Conservation (phyloP, 306 rosid genomes). For the Cucumis melo region DNA sequence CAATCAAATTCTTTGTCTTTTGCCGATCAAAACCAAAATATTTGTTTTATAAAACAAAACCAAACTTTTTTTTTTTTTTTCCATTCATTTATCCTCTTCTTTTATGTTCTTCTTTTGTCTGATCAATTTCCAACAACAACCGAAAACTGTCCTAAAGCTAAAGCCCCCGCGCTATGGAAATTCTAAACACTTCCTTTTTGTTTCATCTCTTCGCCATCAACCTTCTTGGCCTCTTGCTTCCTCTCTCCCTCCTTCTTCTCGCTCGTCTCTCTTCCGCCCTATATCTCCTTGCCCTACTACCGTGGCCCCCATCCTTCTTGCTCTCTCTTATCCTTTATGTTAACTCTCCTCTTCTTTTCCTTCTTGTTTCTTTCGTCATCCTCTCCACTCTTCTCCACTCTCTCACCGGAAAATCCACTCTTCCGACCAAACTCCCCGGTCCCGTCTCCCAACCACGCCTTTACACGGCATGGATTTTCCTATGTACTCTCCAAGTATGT, state of each 20-base stretch:
- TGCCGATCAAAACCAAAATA: too few relatives aligned
- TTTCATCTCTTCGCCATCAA: conserved; percentile 41
- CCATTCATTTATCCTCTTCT: not conserved
- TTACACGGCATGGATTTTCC: conserved; percentile 44
- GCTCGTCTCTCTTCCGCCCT: conserved; percentile 31
- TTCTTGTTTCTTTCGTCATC: conserved; percentile 33
- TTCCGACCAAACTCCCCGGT: conserved; percentile 4
- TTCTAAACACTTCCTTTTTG: not conserved
- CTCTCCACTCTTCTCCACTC: conserved; percentile 29
- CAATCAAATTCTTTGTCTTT: not conserved
- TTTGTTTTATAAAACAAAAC: not conserved
- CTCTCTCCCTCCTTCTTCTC: conserved; percentile 65
- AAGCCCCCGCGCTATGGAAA: conserved; percentile 6
- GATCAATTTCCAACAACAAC: not conserved
- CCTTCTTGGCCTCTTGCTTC: conserved; percentile 53
- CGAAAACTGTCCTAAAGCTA: conserved; percentile 9
- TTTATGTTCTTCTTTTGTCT: not conserved
- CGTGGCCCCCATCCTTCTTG: conserved; percentile 8
- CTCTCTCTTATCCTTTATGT: conserved; percentile 20
- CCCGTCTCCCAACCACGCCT: conserved; percentile 22
- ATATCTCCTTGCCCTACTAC: conserved; percentile 9
- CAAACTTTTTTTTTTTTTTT: not conserved
- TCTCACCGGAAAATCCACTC: conserved; percentile 27
- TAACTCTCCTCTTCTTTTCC: conserved; percentile 29
- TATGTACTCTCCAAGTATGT: conserved; percentile 47